A percentile compares a stretch with the other conserved stretches of the same genome.
Evolutionary conservation across 805 yeast genomes (phyloP).

Genomic region (Komagataella kurtzmanii): DNA sequence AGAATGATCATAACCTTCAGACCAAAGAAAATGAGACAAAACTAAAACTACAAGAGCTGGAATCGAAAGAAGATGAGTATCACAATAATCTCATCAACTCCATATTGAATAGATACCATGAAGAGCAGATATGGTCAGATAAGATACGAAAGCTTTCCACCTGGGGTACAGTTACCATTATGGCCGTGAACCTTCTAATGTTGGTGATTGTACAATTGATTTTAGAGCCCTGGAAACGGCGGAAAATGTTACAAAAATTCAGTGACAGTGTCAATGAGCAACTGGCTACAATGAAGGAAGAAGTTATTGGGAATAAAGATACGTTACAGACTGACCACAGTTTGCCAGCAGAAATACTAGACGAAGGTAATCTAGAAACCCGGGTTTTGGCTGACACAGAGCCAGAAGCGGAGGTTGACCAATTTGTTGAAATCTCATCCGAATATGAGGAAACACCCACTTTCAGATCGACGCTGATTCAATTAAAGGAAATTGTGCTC

Average conservation of each 20-base stretch:
- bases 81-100: slow-evolving; percentile 60
- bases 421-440: not conserved
- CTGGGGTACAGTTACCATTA: slow-evolving; percentile 88
- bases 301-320: not conserved
- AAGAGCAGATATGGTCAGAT: slow-evolving; percentile 97
- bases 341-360: not conserved
- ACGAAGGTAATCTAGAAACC: not conserved
- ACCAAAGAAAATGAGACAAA: slow-evolving; percentile 41
- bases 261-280: slow-evolving; percentile 62
- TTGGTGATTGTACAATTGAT: slow-evolving; percentile 75
- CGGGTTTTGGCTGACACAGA: not conserved
- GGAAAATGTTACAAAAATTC: slow-evolving; percentile 67
- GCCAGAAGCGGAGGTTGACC: not conserved
- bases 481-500: not conserved
- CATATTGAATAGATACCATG: slow-evolving; percentile 82
- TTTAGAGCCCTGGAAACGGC: slow-evolving; percentile 91
- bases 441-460: not conserved
- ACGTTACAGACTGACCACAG: not conserved
- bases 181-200: slow-evolving; percentile 73
- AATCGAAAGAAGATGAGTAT: slow-evolving; percentile 49
- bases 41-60: slow-evolving; percentile 34
- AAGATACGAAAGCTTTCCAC: slow-evolving; percentile 88
- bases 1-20: slow-evolving; percentile 68
- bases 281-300: slow-evolving; percentile 15
- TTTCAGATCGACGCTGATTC: too few species aligned